Evolutionary conservation across 805 yeast species (phyloP).

Genomic region (Hanseniaspora lindneri): DNA sequence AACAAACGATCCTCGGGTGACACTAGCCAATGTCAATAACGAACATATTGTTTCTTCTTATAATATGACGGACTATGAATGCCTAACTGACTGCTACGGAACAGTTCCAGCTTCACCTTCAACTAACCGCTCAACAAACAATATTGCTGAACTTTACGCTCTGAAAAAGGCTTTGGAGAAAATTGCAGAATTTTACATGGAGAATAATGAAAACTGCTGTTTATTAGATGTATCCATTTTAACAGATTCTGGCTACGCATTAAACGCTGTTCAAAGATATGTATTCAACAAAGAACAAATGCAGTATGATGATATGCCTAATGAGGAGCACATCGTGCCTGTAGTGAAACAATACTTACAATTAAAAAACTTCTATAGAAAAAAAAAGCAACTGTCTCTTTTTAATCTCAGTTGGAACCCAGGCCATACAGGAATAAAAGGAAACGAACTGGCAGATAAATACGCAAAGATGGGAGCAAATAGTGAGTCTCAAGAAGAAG

Average conservation of each 20-base stretch:
- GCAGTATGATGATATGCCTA: constrained; percentile 21
- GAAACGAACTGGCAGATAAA: constrained; percentile 67
- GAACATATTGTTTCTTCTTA: too few relatives aligned
- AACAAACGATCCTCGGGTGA: too few relatives aligned
- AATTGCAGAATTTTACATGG: constrained; percentile 26
- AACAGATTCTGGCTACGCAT: constrained; percentile 62
- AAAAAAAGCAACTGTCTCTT: constrained; percentile 24
- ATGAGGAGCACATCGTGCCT: constrained; percentile 26
- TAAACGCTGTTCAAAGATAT: constrained; percentile 42
- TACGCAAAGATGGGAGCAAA: constrained; percentile 57
- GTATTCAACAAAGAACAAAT: constrained; percentile 33
- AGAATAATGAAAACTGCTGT: constrained; percentile 24
- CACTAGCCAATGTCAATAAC: too few relatives aligned
- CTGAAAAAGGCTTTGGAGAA: constrained; percentile 42
- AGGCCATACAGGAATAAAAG: constrained; percentile 59
- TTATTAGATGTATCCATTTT: constrained; percentile 29
- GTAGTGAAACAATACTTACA: constrained; percentile 34
- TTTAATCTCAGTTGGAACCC: constrained; percentile 48
- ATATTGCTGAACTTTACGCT: constrained; percentile 69
- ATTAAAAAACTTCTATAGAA: constrained; percentile 32
- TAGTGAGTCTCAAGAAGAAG: too few relatives aligned
- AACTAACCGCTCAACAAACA: constrained; percentile 47
- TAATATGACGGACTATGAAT: too few relatives aligned
- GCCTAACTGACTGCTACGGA: too few relatives aligned
- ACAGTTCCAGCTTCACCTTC: background rate